Conservation (phyloP, 306 rosid genomes). For the Ceratonia siliqua region DNA sequence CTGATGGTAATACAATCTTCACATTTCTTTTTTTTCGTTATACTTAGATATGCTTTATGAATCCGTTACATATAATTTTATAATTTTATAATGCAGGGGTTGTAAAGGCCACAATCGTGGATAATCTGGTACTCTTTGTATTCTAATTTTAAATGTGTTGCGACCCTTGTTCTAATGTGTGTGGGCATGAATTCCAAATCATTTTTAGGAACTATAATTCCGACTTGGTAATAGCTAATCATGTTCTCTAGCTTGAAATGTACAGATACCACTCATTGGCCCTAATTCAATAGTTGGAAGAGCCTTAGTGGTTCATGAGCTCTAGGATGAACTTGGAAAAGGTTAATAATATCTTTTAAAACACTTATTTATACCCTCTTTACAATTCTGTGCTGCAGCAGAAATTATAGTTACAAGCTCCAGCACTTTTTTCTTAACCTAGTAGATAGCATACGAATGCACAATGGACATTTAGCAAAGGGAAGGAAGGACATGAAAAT, state of each 20-base stretch:
- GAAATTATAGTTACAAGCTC: constrained; percentile 28
- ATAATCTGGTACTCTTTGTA: constrained; percentile 58
- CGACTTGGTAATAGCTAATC: constrained; percentile 3
- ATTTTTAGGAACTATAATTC: neutral
- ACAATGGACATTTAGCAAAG: constrained; percentile 6
- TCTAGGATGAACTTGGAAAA: constrained; percentile 85
- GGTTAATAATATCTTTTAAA: constrained; percentile 55
- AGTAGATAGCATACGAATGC: constrained; percentile 2
- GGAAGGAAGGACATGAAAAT: constrained; percentile 27
- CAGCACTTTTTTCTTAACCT: neutral
- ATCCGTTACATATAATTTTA: constrained; percentile 2
- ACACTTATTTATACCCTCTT: neutral
- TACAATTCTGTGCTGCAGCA: constrained; percentile 2
- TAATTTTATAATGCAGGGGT: constrained; percentile 48
- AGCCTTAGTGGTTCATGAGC: constrained; percentile 88
- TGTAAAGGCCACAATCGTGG: constrained; percentile 76
- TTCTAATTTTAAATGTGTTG: neutral
- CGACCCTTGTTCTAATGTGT: neutral
- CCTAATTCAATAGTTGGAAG: constrained; percentile 82
- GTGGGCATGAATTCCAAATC: neutral
- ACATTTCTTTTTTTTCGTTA: neutral
- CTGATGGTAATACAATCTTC: constrained; percentile 51
- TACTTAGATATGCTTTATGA: neutral
- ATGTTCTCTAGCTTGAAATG: constrained; percentile 14
- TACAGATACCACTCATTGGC: constrained; percentile 74